A percentile compares a stretch with the other conserved stretches of the same genome.
Conservation (phyloP, 192 early-diverging fungal genomes). For the Coemansia sp. region DNA sequence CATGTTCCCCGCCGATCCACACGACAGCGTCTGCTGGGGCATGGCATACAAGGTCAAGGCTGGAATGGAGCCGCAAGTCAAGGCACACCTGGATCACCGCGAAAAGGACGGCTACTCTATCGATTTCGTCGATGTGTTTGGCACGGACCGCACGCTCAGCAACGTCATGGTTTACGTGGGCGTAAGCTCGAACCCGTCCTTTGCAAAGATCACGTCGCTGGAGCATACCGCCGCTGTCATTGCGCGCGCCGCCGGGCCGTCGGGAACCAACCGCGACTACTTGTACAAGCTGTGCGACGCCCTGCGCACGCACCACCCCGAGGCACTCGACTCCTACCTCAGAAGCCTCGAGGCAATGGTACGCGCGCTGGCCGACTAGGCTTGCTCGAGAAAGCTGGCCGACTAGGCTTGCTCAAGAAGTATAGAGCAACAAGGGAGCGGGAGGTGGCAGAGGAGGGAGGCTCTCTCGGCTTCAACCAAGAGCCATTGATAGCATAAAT, state of each 20-base stretch:
- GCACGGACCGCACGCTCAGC: slow-evolving; percentile 14
- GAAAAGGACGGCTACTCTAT: slow-evolving; percentile 90
- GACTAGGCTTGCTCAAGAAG: too few relatives aligned
- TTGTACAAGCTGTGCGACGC: slow-evolving; percentile 67
- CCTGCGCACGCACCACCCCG: slow-evolving; percentile 56
- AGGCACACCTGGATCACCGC: slow-evolving; percentile 78
- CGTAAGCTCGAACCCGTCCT: slow-evolving; percentile 74
- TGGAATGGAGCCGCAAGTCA: slow-evolving; percentile 66
- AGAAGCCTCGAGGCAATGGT: slow-evolving; percentile 61
- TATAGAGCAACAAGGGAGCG: too few relatives aligned
- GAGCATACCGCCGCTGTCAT: slow-evolving; percentile 70
- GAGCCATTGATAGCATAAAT: too few relatives aligned
- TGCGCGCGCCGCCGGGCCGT: slow-evolving; percentile 63
- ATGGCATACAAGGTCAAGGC: slow-evolving; percentile 78
- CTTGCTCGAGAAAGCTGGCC: too few relatives aligned
- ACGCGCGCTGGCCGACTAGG: background rate
- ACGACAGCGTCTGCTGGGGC: slow-evolving; percentile 67
- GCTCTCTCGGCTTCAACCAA: too few relatives aligned
- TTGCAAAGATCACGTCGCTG: slow-evolving; percentile 68
- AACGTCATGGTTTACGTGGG: slow-evolving; percentile 83
- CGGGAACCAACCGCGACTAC: slow-evolving; percentile 73
- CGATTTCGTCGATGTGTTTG: slow-evolving; percentile 65
- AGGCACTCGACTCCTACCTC: slow-evolving; percentile 63
- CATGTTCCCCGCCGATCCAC: slow-evolving; percentile 14
- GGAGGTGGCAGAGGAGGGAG: too few relatives aligned